Base-by-base conservation (phyloP, 1,139 yeast species). In the Candida glucosophila region DNA sequence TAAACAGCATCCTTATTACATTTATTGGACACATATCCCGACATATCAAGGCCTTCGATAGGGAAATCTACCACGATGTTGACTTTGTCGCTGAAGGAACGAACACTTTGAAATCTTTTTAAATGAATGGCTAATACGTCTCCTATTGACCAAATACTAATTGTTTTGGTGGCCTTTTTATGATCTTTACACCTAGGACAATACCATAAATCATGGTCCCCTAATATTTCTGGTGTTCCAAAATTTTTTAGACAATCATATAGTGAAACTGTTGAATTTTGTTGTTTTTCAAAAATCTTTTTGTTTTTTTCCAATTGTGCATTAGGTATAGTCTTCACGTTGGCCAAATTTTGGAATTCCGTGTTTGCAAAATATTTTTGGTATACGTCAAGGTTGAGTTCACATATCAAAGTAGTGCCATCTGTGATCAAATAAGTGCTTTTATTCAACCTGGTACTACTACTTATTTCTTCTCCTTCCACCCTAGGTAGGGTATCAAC, bases 191-290 rank as follows among this genome's bases (percentile, higher is more conserved):
- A 90, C 14, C 63, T 56, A 2, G 96, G 93, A 50, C 98, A 90
- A 43, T 78, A 86, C 98, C 98, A 90, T 27, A 86, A 64, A 51
- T 90, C 97, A 32, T 83, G 81, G 28, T 83, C 82, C 8, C 96
- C 86, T 23, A 90, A 62, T 3, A 86, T 73, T 48, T 90, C 98
- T 1, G 93, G 79, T 27, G 74, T 73, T 14, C 93, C 75, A 46
- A 90, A 90, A 33, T 75, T 49, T 20, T 68, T 70, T 25, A 90
- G 53, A 44, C 97, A 90, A 39, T 82, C 92, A 35, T 73, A 69
- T 18, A 90, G 59, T 0, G 80, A 67, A 10, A 83, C 67, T 9
- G 62, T 61, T n/a, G 71, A 58, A 28, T 63, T 65, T 30, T 63
- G 58, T 26, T 52, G 55, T 25, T 52, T 53, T 14, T 54, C 58